Base-by-base conservation (phyloP, 2,329 filamentous ascomycete genomes). In the Colletotrichum navitas region DNA sequence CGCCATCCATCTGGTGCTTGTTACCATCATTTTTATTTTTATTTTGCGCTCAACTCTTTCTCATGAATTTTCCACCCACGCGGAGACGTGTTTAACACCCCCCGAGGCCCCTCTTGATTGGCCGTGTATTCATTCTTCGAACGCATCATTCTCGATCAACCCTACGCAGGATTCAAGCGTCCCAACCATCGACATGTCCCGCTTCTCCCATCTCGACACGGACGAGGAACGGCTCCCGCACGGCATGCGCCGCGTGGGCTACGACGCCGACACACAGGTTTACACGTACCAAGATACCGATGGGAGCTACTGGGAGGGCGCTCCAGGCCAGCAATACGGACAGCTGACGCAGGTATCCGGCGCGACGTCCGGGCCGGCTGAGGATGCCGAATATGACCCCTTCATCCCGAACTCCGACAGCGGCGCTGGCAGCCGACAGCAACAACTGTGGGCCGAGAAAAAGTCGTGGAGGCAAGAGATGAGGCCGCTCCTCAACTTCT, bases 401-500 rank as follows among this genome's bases (percentile, higher is more conserved):
- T 83, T 80, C 68, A 76, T 83, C 32, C 75, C 14, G 59, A 49
- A 16, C 39, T 34, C 54, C 26, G 62, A 5, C 8, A 21, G 43
- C 43, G 21, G 56, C 56, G 52, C 16, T 5, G 18, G 47, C n/a
- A 47, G 32, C 52, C 55, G 47, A 61, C 73, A 71, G 60, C 60
- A 49, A 39, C 45, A 29, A 26, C 45, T 24, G 3, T 63, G 70
- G 61, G 24, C 62, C 43, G 70, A 72, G 74, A 80, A 77, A 49
- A 79, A 80, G 41, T 85, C 87, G 7, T 86, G 87, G 84, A 83
- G 88, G 39, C 82, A 83, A 43, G 85, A 87, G 71, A 80, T 87
- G 80, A 84, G 83, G 80, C 86, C 86, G n/a, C 80, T 90, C 74
- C 81, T 90, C 76, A 89, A 89, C 76, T 90, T 89, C 78, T 87